A percentile compares a stretch with the other conserved stretches of the same genome.
Evolutionary conservation across 495 filamentous ascomycete species (phyloP).

Genomic region (Penicillium argentinense): DNA sequence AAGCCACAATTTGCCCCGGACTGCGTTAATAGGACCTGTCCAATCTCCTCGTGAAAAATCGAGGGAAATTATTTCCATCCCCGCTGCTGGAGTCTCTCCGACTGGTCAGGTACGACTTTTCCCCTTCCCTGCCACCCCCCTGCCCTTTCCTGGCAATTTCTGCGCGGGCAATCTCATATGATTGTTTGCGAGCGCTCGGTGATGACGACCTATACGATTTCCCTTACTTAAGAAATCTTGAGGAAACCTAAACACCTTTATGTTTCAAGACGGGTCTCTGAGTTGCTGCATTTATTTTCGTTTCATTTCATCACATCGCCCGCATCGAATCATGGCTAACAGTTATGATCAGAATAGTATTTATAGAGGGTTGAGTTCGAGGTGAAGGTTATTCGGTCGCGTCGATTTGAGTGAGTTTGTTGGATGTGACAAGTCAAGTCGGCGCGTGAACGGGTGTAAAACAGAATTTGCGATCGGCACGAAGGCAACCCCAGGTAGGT

Average conservation of each 20-base stretch:
- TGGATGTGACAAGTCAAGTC: too few relatives aligned
- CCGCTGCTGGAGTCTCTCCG: not conserved
- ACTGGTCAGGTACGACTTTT: not conserved
- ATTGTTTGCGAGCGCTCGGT: not conserved
- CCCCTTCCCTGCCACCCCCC: not conserved
- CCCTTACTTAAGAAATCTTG: not conserved
- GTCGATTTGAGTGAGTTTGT: too few relatives aligned
- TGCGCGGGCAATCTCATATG: too few relatives aligned
- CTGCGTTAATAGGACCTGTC: too few relatives aligned
- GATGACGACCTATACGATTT: slow-evolving; percentile 2
- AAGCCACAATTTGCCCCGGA: too few relatives aligned
- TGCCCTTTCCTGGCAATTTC: not conserved
- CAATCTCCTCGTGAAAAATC: not conserved
- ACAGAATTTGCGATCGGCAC: too few relatives aligned
- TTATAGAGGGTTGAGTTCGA: slow-evolving; percentile 2
- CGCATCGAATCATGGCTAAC: not conserved
- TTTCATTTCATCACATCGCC: not conserved
- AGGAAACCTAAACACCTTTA: not conserved
- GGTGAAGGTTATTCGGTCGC: too few relatives aligned
- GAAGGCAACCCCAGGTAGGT: too few relatives aligned
- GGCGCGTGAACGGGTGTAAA: too few relatives aligned
- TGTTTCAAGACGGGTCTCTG: slow-evolving; percentile 2
- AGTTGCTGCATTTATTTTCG: not conserved
- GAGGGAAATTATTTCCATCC: not conserved
- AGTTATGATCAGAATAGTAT: not conserved